Evolutionary conservation across 495 filamentous ascomycete genomes (phyloP).

Genomic region (Neurospora sp.): DNA sequence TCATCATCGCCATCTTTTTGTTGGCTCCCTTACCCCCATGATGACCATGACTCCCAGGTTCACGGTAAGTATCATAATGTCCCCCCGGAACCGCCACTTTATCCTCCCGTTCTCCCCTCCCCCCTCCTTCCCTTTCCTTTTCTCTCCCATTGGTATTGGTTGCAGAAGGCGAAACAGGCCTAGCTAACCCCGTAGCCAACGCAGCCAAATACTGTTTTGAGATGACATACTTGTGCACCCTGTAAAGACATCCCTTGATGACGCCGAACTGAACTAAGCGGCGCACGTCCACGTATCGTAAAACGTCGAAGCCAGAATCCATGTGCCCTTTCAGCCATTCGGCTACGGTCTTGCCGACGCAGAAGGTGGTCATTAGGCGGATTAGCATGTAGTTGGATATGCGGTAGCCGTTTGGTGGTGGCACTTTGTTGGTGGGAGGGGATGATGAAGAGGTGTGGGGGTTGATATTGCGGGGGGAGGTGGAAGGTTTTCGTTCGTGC

Average conservation of each 20-base stretch:
- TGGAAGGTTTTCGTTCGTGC: background rate
- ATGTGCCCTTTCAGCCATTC: slow-evolving; percentile 70
- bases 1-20: background rate
- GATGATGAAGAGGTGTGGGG: background rate
- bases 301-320: slow-evolving; percentile 42
- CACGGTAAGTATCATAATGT: background rate
- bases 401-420: slow-evolving; percentile 13
- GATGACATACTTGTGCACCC: slow-evolving; percentile 83
- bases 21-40: background rate
- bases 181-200: slow-evolving; percentile 28
- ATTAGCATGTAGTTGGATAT: slow-evolving; percentile 46
- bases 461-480: background rate
- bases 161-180: slow-evolving; percentile 5
- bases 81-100: background rate
- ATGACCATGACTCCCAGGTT: background rate
- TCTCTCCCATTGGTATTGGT: background rate
- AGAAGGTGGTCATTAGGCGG: slow-evolving; percentile 66
- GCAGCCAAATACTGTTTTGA: slow-evolving; percentile 42
- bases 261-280: slow-evolving; percentile 91
- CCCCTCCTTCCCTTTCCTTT: background rate
- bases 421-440: background rate
- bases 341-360: slow-evolving; percentile 66
- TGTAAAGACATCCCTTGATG: slow-evolving; percentile 90
- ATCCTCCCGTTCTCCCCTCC: background rate
- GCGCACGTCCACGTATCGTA: slow-evolving; percentile 71